Evolutionary conservation across 495 filamentous ascomycete genomes (phyloP).

Genomic region (Tuber calosporum): DNA sequence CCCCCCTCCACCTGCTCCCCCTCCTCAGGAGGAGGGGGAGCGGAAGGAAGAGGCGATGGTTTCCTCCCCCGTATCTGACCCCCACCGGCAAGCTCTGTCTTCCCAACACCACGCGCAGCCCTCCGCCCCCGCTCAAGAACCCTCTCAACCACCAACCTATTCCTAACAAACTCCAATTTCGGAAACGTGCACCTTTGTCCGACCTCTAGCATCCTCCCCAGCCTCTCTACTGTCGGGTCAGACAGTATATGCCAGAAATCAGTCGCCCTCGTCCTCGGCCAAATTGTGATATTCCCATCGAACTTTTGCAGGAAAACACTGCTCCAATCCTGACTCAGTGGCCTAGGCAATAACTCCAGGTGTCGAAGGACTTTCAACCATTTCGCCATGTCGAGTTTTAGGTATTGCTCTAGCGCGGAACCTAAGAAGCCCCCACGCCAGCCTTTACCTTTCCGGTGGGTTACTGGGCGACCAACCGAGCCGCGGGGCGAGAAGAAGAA

Average conservation of each 20-base stretch:
- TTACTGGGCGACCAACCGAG: conserved; percentile 83
- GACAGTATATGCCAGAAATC: conserved; percentile 83
- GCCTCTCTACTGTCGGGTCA: conserved; percentile 65
- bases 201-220: conserved; percentile 79
- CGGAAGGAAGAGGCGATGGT: background rate
- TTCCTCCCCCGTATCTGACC: conserved; percentile 6
- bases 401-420: conserved; percentile 83
- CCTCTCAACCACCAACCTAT: conserved; percentile 74
- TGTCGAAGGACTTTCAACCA: conserved; percentile 92
- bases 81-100: background rate
- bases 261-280: conserved; percentile 64
- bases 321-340: conserved; percentile 91
- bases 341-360: conserved; percentile 81
- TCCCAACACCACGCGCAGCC: conserved; percentile 20
- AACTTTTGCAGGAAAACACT: conserved; percentile 94
- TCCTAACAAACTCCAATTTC: conserved; percentile 81
- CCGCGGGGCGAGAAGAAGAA: conserved; percentile 97
- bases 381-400: conserved; percentile 91
- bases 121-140: conserved; percentile 65
- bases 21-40: background rate
- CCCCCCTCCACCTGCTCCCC: background rate
- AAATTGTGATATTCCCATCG: conserved; percentile 89
- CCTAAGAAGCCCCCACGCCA: conserved; percentile 95
- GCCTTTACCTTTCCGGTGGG: conserved; percentile 83
- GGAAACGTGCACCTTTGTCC: conserved; percentile 83